A percentile compares a stretch with the other conserved stretches of the same genome.
phyloP scores from a whole-genome alignment of 768 basidiomycete genomes.

The Tylopilus felleus region DNA sequence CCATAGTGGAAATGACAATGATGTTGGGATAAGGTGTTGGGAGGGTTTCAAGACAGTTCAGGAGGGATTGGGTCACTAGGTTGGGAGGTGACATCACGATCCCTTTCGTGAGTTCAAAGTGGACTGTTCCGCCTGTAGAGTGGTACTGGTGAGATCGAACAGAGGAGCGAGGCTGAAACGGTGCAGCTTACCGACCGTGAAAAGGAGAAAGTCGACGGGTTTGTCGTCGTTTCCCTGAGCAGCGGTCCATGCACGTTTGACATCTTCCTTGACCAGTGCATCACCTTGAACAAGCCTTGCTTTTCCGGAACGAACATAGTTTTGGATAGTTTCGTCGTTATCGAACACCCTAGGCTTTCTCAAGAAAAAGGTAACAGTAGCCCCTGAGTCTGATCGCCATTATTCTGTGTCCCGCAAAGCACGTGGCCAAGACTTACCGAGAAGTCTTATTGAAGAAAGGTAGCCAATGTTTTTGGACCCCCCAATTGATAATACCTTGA shows the following conservation, averaged over 20 bases:
- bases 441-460: slow-evolving; percentile 43
- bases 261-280: slow-evolving; percentile 50
- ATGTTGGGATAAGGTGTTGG: slow-evolving; percentile 48
- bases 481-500: slow-evolving; percentile 43
- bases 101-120: slow-evolving; percentile 48
- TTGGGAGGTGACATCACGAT: slow-evolving; percentile 47
- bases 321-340: slow-evolving; percentile 48
- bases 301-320: slow-evolving; percentile 46
- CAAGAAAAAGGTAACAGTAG: slow-evolving; percentile 61
- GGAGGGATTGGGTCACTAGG: slow-evolving; percentile 54
- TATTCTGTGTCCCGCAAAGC: not conserved
- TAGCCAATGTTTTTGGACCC: slow-evolving; percentile 58
- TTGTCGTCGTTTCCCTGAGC: slow-evolving; percentile 25
- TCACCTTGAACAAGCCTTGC: slow-evolving; percentile 60
- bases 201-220: slow-evolving; percentile 53
- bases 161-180: not conserved
- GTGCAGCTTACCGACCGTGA: slow-evolving; percentile 52
- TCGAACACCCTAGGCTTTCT: slow-evolving; percentile 53
- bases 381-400: slow-evolving; percentile 45
- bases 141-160: not conserved
- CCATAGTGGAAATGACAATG: slow-evolving; percentile 51
- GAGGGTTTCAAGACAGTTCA: slow-evolving; percentile 55
- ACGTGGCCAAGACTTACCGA: slow-evolving; percentile 33
- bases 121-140: slow-evolving; percentile 28
- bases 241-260: slow-evolving; percentile 50